Base-by-base conservation (phyloP, 2,329 filamentous ascomycete genomes). In the Diplocarpon mali region DNA sequence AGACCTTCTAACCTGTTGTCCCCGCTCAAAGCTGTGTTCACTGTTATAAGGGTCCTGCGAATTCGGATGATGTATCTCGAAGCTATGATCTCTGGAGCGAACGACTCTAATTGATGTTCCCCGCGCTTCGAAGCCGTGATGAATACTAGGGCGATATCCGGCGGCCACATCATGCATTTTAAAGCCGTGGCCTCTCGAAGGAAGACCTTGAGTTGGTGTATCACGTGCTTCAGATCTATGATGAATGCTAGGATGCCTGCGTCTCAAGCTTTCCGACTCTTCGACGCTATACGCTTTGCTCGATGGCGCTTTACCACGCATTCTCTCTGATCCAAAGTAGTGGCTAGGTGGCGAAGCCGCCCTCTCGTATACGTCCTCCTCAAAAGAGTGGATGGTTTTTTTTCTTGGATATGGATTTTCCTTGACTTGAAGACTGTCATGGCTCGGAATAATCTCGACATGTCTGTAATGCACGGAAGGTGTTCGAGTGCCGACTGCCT, bases 381-480 rank as follows among this genome's bases (percentile, higher is more conserved):
- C 43, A 5, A 34, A 24, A 4, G 30, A 20, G 17, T 28, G 39
- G 10, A 37, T 40, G 6, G 42, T 35, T 5, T 20, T 31, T 3
- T 35, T 47, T 14, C 20, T 48, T 2, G 37, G 13, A 30, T 45
- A 40, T 24, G 20, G 20, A 4, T 36, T 28, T 10, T 40, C 41
- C 27, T 50, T 17, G 2, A 28, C n/a, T n/a, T 46, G 40, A 8
- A 34, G 13, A 13, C 36, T 24, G 1, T 15, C 29, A 1, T 37
- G 34, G 11, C 14, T 38, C n/a, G 34, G 34, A 17, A 37, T 10
- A 13, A 38, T 15, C 16, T 48, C 41, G 29, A 49, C 46, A 24
- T 45, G 32, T 44, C 44, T 38, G 35, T 47, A 49, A 16, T 43
- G 15, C 7, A 45, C 44, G 12, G 42, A 31, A 9, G 49, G 49